A percentile compares a stretch with the other conserved stretches of the same genome.
phyloP scores from a whole-genome alignment of 2,329 filamentous ascomycete genomes.

The Cercospora brassicicola region DNA sequence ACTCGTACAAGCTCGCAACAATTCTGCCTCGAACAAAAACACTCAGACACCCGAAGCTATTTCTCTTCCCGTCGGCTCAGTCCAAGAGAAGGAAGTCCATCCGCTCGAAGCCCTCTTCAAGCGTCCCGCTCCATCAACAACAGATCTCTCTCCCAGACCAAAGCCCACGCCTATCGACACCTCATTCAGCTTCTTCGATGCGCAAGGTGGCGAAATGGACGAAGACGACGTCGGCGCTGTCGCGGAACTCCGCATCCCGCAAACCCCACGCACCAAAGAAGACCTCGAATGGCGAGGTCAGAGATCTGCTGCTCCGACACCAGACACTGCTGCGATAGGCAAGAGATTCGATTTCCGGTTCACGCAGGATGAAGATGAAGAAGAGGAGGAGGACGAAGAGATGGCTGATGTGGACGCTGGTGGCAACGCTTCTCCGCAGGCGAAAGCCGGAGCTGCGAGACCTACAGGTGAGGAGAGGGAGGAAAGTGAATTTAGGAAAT shows the following conservation, averaged over 20 bases:
- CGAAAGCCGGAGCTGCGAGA: conserved; percentile 13
- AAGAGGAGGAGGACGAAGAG: conserved; percentile 36
- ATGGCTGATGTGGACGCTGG: not conserved
- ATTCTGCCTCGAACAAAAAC: conserved; percentile 26
- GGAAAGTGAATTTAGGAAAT: conserved; percentile 61
- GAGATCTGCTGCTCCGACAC: conserved; percentile 90
- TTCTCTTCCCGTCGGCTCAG: conserved; percentile 15
- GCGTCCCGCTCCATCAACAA: conserved; percentile 54
- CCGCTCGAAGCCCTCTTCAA: conserved; percentile 94
- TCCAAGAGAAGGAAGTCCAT: conserved; percentile 58
- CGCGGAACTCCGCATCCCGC: conserved; percentile 50
- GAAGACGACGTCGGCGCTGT: conserved; percentile 44
- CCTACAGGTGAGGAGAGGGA: conserved; percentile 28
- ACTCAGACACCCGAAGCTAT: conserved; percentile 11
- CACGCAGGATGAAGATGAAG: conserved; percentile 50
- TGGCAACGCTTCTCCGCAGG: conserved; percentile 26
- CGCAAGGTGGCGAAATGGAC: conserved; percentile 22
- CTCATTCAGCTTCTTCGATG: conserved; percentile 76
- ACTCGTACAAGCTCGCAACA: conserved; percentile 24
- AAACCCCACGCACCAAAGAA: conserved; percentile 79
- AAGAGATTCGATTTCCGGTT: conserved; percentile 57
- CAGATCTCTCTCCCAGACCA: conserved; percentile 40
- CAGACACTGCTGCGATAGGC: conserved; percentile 80
- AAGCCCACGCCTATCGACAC: conserved; percentile 49
- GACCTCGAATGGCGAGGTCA: conserved; percentile 73